Evolutionary conservation across 2,329 filamentous ascomycete genomes (phyloP), one percentile per base, ranked within the genome.

Genomic region (Pseudopyrenochaeta lycopersici): DNA sequence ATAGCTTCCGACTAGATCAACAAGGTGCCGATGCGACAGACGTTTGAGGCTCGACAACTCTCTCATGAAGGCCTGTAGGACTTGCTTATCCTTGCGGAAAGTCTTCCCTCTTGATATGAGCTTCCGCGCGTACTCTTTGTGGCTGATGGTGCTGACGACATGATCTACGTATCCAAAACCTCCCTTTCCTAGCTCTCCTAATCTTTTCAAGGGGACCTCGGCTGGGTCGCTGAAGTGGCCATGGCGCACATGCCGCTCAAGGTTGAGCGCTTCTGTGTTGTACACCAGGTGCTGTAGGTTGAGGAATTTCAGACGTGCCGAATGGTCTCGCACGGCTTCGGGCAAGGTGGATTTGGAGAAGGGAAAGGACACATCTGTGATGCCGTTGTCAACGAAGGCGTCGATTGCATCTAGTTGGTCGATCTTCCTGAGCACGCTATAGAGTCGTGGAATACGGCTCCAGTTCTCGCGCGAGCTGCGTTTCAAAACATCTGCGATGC

Each of bases 1-100:
- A 40, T 72, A 76, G 44, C 68, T 73, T 12, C 58, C 66, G 14
- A 68, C 40, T 2, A 67, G 45, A 14, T 64, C 46, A 4, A 70
- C 60, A 1, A 65, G 51, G 21, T 71, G 67, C 1, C 20, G 23
- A 32, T 70, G 63, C 39, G 41, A 4, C 35, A 66, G 20, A 2
- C 32, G 40, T 23, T 68, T 65, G 21, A 68, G 46, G 7, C 23
- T 54, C 0, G 17, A 20, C 1, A 68, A 30, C 41, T 69, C 66
- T 4, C 33, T 48, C 18, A 57, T 54, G n/a, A 67, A 67, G 3
- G 39, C 29, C 1, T 27, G 43, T 17, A 56, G 21, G 5, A 57
- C 30, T 5, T 55, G 27, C 5, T 61, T 55, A 27, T 63, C 49
- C 14, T 46, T 42, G 9, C 35, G 36, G 29, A 64, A 64, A 0